Conservation (phyloP, 2,329 filamentous ascomycete genomes). For the Colletotrichum sp. region DNA sequence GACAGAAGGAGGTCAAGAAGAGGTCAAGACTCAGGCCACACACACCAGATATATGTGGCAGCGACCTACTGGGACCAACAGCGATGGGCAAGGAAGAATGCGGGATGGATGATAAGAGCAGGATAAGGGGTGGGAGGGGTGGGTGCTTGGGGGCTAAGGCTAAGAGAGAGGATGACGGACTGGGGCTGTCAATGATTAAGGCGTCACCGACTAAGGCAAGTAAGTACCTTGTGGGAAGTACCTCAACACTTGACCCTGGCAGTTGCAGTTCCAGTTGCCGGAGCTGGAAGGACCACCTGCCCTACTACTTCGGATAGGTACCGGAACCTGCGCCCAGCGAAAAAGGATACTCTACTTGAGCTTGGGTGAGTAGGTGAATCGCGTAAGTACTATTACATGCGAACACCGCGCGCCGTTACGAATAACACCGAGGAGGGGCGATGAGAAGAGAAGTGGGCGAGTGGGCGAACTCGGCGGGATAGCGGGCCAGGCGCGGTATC, state of each 20-base stretch:
- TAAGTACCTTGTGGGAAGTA: conserved; percentile 8
- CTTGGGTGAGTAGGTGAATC: background rate
- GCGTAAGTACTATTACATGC: background rate
- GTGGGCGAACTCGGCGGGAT: conserved; percentile 7
- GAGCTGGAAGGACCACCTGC: background rate
- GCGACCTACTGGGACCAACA: conserved; percentile 18
- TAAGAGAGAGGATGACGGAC: conserved; percentile 13
- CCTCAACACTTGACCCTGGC: background rate
- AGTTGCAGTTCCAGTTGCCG: background rate
- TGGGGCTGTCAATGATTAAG: conserved; percentile 22
- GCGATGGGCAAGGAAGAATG: conserved; percentile 15
- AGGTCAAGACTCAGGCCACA: background rate
- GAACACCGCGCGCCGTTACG: conserved; percentile 8
- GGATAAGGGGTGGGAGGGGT: conserved; percentile 9
- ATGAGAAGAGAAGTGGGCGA: background rate
- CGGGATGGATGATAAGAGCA: conserved; percentile 20
- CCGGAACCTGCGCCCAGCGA: background rate
- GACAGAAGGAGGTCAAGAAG: background rate
- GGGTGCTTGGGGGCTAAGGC: background rate
- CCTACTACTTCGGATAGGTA: background rate
- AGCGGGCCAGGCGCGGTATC: background rate
- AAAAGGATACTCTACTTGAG: background rate
- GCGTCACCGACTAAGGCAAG: conserved; percentile 19
- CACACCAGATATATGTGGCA: conserved; percentile 20
- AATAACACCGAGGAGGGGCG: conserved; percentile 10